Conservation (phyloP, 208 protist genomes). For the Leishmania martiniquensis region DNA sequence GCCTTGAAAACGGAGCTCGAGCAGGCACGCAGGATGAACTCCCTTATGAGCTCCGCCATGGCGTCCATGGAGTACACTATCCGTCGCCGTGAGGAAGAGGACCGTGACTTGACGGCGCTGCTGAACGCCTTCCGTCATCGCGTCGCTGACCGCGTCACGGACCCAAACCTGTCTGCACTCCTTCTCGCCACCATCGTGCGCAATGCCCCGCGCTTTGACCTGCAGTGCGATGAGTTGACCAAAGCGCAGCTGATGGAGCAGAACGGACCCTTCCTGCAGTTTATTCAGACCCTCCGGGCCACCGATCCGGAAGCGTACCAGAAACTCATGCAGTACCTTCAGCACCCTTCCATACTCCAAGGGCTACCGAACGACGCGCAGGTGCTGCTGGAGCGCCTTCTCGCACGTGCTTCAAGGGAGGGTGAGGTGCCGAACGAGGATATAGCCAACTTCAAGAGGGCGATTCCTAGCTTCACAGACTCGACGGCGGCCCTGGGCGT, state of each 20-base stretch:
- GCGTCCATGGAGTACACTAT: conserved; percentile 86
- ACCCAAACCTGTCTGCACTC: conserved; percentile 66
- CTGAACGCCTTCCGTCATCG: conserved; percentile 76
- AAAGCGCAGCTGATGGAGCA: conserved; percentile 56
- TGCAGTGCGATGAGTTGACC: conserved; percentile 65
- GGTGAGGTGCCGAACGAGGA: conserved; percentile 38
- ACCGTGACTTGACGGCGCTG: conserved; percentile 68
- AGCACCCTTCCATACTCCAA: conserved; percentile 29
- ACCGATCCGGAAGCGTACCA: conserved; percentile 61
- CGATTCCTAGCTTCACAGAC: conserved; percentile 49
- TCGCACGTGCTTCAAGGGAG: conserved; percentile 55
- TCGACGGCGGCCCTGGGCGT: not conserved
- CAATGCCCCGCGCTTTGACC: conserved; percentile 71
- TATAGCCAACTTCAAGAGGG: conserved; percentile 59
- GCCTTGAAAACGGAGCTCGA: conserved; percentile 43
- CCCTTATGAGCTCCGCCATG: conserved; percentile 52
- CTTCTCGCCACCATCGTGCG: conserved; percentile 72
- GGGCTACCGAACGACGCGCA: conserved; percentile 36
- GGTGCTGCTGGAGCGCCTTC: conserved; percentile 48
- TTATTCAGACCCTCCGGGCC: conserved; percentile 59
- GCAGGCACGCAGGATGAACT: conserved; percentile 42
- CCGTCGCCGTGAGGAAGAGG: conserved; percentile 77
- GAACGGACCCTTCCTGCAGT: conserved; percentile 73
- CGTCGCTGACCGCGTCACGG: conserved; percentile 58
- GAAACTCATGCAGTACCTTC: conserved; percentile 72